Base-by-base conservation (phyloP, 352 stramenopile species). In the Globisporangium orthogonon region DNA sequence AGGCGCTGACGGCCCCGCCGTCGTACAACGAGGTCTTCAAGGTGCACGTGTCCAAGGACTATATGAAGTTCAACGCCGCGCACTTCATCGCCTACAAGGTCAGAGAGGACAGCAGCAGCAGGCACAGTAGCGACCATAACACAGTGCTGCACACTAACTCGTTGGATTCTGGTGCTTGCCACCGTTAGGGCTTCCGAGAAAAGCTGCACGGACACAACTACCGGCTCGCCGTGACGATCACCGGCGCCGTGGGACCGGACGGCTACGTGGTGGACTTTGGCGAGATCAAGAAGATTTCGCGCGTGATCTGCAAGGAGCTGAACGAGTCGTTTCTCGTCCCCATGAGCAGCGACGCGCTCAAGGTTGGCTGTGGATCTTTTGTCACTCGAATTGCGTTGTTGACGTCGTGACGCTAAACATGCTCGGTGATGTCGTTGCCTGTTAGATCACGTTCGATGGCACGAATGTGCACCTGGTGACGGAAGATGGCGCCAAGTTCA, bases 161-260 rank as follows among this genome's bases (percentile, higher is more conserved):
- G 13, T 41, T 37, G 17, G 23, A 61, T 13, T 7, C 7, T 67
- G 46, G 14, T 59, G 49, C n/a, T 23, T 23, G 23, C 23, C 23
- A 23, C 23, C 23, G 23, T 23, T 23, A 90, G 78, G 88, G 88
- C 23, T 99, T 98, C 73, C 86, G 97, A 11, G 97, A 99, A 70
- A 89, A 95, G 48, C 67, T 99, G 7, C 97, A 99, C 59, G 97
- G 97, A 54, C 97, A 99, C 77, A 98, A 98, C 70, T 99, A 99
- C 74, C 85, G 74, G 6, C 83, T 98, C n/a, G 88, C 81, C 5
- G 89, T 98, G 17, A 95, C 85, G 18, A 89, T 96, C 52, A 91
- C 80, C 2, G 90, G 83, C 29, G 63, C 71, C 39, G 81, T 98
- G 54, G 88, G 90, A 2, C 50, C 66, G 7, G 96, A 99, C 71